These are phyloP conservation scores for Xylaria sp. DNA, from an alignment of 2,329 filamentous ascomycete species.

Conservation along the genomic window DNA sequence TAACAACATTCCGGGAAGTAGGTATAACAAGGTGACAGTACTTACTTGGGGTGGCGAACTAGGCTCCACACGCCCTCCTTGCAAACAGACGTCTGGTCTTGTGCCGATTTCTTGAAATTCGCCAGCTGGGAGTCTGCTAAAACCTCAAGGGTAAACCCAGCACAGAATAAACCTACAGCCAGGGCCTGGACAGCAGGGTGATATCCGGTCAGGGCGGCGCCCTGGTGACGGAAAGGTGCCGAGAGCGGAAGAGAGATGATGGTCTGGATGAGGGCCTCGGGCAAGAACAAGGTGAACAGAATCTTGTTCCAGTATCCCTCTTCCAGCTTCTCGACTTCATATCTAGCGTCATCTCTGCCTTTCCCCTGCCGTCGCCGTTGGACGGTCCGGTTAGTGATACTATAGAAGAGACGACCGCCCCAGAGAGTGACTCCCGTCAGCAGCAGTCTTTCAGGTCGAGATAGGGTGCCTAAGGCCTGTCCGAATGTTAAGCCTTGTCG, in stretches of 20 bases:
- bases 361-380: conserved; percentile 47
- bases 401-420: conserved; percentile 66
- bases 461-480: conserved; percentile 58
- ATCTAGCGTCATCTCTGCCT: conserved; percentile 66
- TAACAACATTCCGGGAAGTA: neutral
- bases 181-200: conserved; percentile 49
- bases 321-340: conserved; percentile 61
- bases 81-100: conserved; percentile 55
- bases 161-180: conserved; percentile 64
- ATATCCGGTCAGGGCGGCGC: conserved; percentile 49
- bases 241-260: conserved; percentile 67
- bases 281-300: conserved; percentile 63
- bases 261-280: conserved; percentile 66
- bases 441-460: conserved; percentile 65
- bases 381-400: conserved; percentile 60
- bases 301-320: conserved; percentile 67
- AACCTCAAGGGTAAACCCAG: conserved; percentile 65
- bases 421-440: conserved; percentile 66
- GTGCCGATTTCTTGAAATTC: conserved; percentile 57
- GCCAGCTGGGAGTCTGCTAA: conserved; percentile 65
- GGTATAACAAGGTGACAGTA: conserved; percentile 18
- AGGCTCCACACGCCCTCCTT: conserved; percentile 70
- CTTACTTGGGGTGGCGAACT: conserved; percentile 70
- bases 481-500: conserved; percentile 57
- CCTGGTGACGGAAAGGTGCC: conserved; percentile 60